Base-by-base conservation (phyloP, 768 basidiomycete genomes). In the Hemileccinum impolitum region DNA sequence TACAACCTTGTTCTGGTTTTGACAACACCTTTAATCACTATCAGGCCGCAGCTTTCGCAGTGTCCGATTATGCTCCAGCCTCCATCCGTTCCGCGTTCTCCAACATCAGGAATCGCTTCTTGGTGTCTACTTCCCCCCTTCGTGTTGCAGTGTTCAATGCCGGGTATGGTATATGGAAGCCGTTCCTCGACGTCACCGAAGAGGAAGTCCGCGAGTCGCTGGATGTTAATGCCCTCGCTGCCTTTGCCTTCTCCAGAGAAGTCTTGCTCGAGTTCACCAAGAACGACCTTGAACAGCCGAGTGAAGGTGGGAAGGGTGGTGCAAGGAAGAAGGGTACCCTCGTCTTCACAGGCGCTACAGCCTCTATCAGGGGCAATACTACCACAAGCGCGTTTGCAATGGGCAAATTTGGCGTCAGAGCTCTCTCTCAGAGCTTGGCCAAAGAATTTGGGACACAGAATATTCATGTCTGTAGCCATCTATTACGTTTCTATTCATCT, bases 391-490 rank as follows among this genome's bases (percentile, higher is more conserved):
- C 73, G 2, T 82, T 87, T 56, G 72, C 86, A 4, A 79, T 84
- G 3, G 78, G 78, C 0, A 88, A 87, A 60, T 79, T 77, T 44
- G 86, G 78, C 4, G 30, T 80, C 31, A 71, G 87, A 37, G 82
- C 81, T 0, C 69, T 89, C 39, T 77, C 79, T 0, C 87, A 89
- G 68, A 85, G 85, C 55, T 64, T 88, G 58, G 78, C 80, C 8
- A 87, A 87, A 65, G 86, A 89, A 59, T 88, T 87, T 59, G 80
- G 81, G 21, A 81, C 81, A 63, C 70, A 87, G 36, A 82, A 87
- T 57, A 87, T 89, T 43, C 86, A 89, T 65, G 87, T 83, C 17
- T 43, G 74, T 54, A 4, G 39, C 19, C 2, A 13, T 6, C 0
- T 0, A 12, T 35, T 28, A 17, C 15, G 9, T 25, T 32, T 37